Evolutionary conservation across 2,329 filamentous ascomycete species (phyloP).

Genomic region (Camillea tinctor): DNA sequence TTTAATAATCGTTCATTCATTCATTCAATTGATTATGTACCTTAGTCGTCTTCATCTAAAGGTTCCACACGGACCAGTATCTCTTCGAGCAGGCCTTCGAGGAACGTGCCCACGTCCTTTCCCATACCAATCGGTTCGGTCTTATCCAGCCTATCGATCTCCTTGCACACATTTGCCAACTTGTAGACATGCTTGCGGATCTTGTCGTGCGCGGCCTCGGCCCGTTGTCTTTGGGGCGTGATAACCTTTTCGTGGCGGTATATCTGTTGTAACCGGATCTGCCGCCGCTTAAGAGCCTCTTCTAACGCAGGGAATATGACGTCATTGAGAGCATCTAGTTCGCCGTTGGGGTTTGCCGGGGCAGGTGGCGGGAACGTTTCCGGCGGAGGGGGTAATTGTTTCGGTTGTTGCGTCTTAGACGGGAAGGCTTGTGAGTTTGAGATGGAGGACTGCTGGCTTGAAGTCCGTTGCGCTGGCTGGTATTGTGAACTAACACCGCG

Average conservation of each 20-base stretch:
- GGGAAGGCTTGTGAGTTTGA: slow-evolving; percentile 50
- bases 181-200: slow-evolving; percentile 80
- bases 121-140: slow-evolving; percentile 91
- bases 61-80: slow-evolving; percentile 90
- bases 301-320: slow-evolving; percentile 93
- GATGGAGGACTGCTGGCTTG: slow-evolving; percentile 28
- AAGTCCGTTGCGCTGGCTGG: slow-evolving; percentile 21
- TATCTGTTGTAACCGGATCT: slow-evolving; percentile 57
- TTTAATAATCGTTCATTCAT: not conserved
- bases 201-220: slow-evolving; percentile 74
- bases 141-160: slow-evolving; percentile 87
- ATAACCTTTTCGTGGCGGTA: slow-evolving; percentile 46
- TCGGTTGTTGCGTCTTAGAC: slow-evolving; percentile 51
- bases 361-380: slow-evolving; percentile 57
- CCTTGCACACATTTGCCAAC: slow-evolving; percentile 77
- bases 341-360: slow-evolving; percentile 59
- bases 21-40: not conserved
- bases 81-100: slow-evolving; percentile 92
- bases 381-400: slow-evolving; percentile 40
- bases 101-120: slow-evolving; percentile 79
- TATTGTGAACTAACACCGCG: slow-evolving; percentile 39
- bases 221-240: slow-evolving; percentile 65
- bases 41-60: slow-evolving; percentile 66
- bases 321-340: slow-evolving; percentile 83
- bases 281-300: slow-evolving; percentile 81